phyloP scores from a whole-genome alignment of 2,329 filamentous ascomycete species.

The Xylariaceae sp. region DNA sequence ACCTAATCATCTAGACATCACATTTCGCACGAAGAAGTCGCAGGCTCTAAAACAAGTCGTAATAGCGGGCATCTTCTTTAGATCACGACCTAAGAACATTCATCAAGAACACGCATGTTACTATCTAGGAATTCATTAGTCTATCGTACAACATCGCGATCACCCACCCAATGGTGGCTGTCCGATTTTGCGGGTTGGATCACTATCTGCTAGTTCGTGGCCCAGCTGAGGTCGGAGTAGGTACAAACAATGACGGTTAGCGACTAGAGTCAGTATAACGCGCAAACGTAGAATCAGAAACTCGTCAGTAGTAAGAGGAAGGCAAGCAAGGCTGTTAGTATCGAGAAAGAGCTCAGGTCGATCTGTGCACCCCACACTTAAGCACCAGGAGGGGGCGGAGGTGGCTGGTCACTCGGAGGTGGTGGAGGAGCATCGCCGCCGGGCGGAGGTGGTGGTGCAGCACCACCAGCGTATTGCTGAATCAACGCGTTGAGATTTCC shows the following conservation, averaged over 20 bases:
- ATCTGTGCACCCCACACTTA: constrained; percentile 35
- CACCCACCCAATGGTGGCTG: too few species aligned
- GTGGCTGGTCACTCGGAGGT: constrained; percentile 60
- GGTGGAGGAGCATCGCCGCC: constrained; percentile 65
- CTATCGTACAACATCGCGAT: not conserved
- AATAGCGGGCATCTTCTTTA: not conserved
- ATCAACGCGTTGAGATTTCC: constrained; percentile 67
- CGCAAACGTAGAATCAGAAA: not conserved
- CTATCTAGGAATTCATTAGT: not conserved
- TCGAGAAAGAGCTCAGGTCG: constrained; percentile 12
- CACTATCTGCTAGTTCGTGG: too few species aligned
- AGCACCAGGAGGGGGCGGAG: constrained; percentile 61
- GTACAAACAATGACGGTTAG: not conserved
- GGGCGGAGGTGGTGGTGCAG: constrained; percentile 58
- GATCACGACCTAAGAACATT: not conserved
- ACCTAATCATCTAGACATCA: not conserved
- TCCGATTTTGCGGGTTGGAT: too few species aligned
- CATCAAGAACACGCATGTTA: not conserved
- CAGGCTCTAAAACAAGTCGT: not conserved
- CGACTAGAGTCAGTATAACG: not conserved
- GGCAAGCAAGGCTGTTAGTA: constrained; percentile 28
- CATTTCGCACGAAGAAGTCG: too few species aligned
- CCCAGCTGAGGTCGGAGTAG: too few species aligned
- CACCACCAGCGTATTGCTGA: constrained; percentile 63
- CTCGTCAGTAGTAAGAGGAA: constrained; percentile 9